Evolutionary conservation across 495 filamentous ascomycete species (phyloP).

Genomic region (Penicillium ochrochloron): DNA sequence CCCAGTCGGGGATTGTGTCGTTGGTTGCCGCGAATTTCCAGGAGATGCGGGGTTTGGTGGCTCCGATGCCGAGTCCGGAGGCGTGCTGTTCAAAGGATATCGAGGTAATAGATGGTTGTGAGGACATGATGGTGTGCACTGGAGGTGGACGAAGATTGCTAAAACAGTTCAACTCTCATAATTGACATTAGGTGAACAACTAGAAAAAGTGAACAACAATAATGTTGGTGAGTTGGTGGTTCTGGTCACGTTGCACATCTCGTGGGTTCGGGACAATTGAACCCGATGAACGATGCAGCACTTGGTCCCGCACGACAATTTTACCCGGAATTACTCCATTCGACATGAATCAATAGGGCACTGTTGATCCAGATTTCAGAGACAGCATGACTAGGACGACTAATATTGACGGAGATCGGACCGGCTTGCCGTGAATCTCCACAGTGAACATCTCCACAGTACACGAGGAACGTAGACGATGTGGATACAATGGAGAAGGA

Average conservation of each 20-base stretch:
- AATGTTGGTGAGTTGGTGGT: not conserved
- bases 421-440: constrained; percentile 1
- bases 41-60: constrained; percentile 37
- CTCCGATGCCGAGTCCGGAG: constrained; percentile 36
- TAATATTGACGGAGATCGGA: constrained; percentile 1
- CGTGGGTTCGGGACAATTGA: constrained; percentile 8
- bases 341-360: not conserved
- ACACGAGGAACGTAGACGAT: not conserved
- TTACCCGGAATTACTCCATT: not conserved
- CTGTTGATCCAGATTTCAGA: not conserved
- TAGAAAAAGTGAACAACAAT: not conserved
- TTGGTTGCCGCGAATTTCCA: constrained; percentile 33
- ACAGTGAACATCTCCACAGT: not conserved
- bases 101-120: constrained; percentile 19
- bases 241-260: not conserved
- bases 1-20: constrained; percentile 34
- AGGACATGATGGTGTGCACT: constrained; percentile 1
- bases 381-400: not conserved
- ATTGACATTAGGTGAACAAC: not conserved
- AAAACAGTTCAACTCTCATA: not conserved
- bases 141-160: not conserved
- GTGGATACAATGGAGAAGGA: not conserved
- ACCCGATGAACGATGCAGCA: not conserved
- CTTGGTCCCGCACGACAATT: not conserved
- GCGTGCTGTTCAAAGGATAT: constrained; percentile 40